Percentiles rank a stretch among this genome's conserved stretches.
phyloP scores from a whole-genome alignment of 805 yeast genomes.

The Huiozyma naganishii region DNA sequence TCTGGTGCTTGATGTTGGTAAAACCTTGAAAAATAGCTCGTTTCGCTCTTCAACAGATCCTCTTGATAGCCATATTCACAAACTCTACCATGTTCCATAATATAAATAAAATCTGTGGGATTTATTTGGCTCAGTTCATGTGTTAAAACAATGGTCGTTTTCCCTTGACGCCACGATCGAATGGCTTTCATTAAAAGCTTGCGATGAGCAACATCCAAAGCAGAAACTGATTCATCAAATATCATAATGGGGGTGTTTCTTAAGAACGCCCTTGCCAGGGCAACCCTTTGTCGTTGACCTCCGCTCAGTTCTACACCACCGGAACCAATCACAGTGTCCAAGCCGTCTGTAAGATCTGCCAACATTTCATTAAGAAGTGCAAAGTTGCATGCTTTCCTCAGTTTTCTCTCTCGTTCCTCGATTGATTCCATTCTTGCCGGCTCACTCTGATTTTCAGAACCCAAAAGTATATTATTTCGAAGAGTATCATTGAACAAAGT shows the following conservation, averaged over 20 bases:
- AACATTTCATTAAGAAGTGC: conserved; percentile 44
- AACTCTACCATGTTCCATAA: conserved; percentile 51
- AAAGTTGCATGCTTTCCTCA: conserved; percentile 39
- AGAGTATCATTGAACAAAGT: conserved; percentile 55
- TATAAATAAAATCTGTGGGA: conserved; percentile 43
- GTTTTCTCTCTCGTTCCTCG: conserved; percentile 3
- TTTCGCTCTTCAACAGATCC: conserved; percentile 19
- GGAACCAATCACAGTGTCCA: conserved; percentile 40
- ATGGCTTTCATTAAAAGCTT: conserved; percentile 39
- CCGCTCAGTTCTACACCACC: conserved; percentile 58
- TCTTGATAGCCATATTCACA: conserved; percentile 34
- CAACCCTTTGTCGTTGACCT: conserved; percentile 80
- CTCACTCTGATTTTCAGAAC: conserved; percentile 14
- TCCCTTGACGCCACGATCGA: conserved; percentile 48
- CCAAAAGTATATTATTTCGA: conserved; percentile 51
- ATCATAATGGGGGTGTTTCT: conserved; percentile 67
- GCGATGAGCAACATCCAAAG: conserved; percentile 51
- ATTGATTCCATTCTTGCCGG: conserved; percentile 8
- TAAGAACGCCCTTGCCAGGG: conserved; percentile 72
- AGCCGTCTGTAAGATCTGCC: conserved; percentile 39
- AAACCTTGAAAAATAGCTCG: conserved; percentile 8
- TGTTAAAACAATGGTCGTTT: conserved; percentile 71
- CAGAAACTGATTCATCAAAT: conserved; percentile 80
- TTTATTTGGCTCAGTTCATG: conserved; percentile 60
- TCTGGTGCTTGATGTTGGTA: conserved; percentile 4